These are phyloP conservation scores for Wickerhamiella dianesei DNA, from an alignment of 805 yeast species.

Conservation along the genomic window DNA sequence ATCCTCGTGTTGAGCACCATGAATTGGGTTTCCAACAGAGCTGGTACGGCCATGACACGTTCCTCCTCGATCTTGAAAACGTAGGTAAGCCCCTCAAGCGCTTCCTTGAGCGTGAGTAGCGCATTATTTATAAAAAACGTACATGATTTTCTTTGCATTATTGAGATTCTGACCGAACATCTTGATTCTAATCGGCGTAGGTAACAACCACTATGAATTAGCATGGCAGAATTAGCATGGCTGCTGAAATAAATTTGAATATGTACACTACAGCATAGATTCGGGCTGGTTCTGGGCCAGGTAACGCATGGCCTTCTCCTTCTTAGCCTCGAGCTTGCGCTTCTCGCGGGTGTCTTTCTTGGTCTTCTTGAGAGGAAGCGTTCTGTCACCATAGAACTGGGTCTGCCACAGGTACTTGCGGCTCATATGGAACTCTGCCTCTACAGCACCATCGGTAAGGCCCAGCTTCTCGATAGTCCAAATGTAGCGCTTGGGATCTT, in stretches of 20 bases:
- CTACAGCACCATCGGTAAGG: slow-evolving; percentile 63
- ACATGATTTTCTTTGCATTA: background rate
- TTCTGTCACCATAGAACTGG: slow-evolving; percentile 28
- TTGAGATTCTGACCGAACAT: background rate
- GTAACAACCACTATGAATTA: too few relatives aligned
- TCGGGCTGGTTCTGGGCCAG: slow-evolving; percentile 20
- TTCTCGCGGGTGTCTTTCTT: slow-evolving; percentile 17
- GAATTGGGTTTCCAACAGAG: slow-evolving; percentile 69
- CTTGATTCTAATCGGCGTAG: too few relatives aligned
- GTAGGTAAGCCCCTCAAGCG: slow-evolving; percentile 62
- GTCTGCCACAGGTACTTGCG: slow-evolving; percentile 24
- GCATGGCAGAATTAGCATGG: background rate
- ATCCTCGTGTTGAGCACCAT: slow-evolving; percentile 39
- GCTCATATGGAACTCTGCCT: slow-evolving; percentile 48
- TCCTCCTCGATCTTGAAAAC: slow-evolving; percentile 61
- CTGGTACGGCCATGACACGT: slow-evolving; percentile 85
- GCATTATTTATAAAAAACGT: background rate
- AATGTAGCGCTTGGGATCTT: slow-evolving; percentile 67
- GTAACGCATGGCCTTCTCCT: slow-evolving; percentile 19
- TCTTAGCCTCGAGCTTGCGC: slow-evolving; percentile 16
- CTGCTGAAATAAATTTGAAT: background rate
- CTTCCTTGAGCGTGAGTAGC: slow-evolving; percentile 34
- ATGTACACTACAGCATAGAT: slow-evolving; percentile 8
- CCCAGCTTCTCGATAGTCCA: slow-evolving; percentile 83
- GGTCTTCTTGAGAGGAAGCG: slow-evolving; percentile 24